These are phyloP conservation scores for Dryas octopetala DNA, from an alignment of 306 rosid species.

Conservation along the genomic window DNA sequence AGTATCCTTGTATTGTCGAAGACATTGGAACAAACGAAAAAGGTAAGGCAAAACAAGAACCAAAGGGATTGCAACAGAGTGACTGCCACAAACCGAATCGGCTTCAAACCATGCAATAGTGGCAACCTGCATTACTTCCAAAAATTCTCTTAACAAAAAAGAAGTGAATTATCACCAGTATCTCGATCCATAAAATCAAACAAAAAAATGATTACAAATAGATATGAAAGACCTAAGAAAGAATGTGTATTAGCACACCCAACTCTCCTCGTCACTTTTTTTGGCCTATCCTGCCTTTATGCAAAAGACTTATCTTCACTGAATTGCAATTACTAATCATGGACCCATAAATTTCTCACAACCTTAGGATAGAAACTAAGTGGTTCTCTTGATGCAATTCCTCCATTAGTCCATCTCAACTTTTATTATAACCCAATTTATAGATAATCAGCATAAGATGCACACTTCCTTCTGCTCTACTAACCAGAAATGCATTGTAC, in stretches of 20 bases:
- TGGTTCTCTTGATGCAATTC: background rate
- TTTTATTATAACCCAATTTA: background rate
- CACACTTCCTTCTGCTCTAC: background rate
- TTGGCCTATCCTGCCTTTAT: background rate
- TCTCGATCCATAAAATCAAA: background rate
- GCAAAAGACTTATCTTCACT: background rate
- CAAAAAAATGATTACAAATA: background rate
- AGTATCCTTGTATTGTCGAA: conserved; percentile 91
- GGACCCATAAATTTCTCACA: background rate
- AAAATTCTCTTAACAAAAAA: conserved; percentile 26
- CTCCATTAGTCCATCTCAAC: background rate
- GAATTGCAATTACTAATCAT: background rate
- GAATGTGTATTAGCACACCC: background rate
- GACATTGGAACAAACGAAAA: conserved; percentile 93
- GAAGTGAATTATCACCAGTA: conserved; percentile 18
- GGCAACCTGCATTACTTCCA: conserved; percentile 72
- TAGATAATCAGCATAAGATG: background rate
- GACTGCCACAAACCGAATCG: conserved; percentile 98
- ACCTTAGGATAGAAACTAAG: background rate
- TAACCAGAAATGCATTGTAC: background rate
- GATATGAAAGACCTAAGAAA: background rate
- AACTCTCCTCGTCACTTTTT: background rate
- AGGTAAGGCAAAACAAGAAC: conserved; percentile 96
- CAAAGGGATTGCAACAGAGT: conserved; percentile 85
- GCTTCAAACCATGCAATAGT: conserved; percentile 99